Evolutionary conservation across 495 filamentous ascomycete species (phyloP), one percentile per base, ranked within the genome.

Genomic region (Podospora tetraspora): DNA sequence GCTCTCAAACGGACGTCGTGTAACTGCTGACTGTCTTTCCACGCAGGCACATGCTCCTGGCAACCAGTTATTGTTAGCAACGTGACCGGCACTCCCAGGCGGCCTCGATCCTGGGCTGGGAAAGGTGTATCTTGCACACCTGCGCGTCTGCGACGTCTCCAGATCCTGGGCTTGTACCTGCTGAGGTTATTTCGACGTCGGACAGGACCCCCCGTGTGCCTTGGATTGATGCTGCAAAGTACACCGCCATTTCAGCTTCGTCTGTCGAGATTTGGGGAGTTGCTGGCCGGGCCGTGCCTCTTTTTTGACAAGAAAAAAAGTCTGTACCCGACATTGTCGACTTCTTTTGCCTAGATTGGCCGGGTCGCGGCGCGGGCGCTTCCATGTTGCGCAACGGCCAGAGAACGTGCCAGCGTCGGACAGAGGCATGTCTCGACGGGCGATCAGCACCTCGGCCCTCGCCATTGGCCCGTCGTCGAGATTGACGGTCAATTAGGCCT

Each of bases 281-380:
- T 30, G 60, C 23, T 62, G 23, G 16, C 21, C 10, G 61, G 34
- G 34, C 34, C 34, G 43, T 52, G 43, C 43, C 43, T 52, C 19
- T 52, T n/a, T 7, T 52, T 52, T 7, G 7, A 32, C 8, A 10
- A 12, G n/a, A 52, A 19, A 52, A 22, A 43, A 34, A 6, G 23
- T 57, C 7, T 65, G 43, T 16, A 10, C 24, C 27, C 57, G 63
- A 65, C 11, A 65, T 58, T 65, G 63, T 43, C 63, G 52, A 59
- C 32, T 21, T 19, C 58, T 32, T 27, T 59, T 30, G 34, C 34
- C 34, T 43, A 16, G 13, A 43, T 16, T 66, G n/a, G 52, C 22
- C 57, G 63, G 23, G 24, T 65, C 29, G 56, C 63, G 63, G 63
- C 52, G 34, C 62, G 24, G 52, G 63, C 64, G 64, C 64, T 66